These are phyloP conservation scores for Lepidium campestre DNA, from an alignment of 441 rosid genomes.

Conservation along the genomic window DNA sequence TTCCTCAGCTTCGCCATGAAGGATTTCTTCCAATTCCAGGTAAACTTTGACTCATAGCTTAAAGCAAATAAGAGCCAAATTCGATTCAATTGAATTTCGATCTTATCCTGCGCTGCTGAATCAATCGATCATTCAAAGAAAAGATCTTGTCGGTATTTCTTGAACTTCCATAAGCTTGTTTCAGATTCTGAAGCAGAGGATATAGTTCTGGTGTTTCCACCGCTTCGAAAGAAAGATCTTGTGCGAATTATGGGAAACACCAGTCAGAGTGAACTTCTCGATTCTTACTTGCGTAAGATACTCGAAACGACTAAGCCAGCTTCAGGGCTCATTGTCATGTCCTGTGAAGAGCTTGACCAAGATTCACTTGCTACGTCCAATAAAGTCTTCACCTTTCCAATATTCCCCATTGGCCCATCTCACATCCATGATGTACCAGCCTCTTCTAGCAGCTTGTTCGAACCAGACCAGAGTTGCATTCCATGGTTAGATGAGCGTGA, in stretches of 20 bases:
- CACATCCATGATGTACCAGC: slow-evolving; percentile 20
- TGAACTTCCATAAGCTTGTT: not conserved
- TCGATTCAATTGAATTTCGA: not conserved
- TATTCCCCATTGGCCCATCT: slow-evolving; percentile 22
- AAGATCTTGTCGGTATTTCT: not conserved
- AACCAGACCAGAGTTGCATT: slow-evolving; percentile 31
- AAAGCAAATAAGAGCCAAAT: too few relatives aligned
- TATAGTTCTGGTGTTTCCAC: slow-evolving; percentile 16
- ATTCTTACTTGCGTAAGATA: slow-evolving; percentile 14
- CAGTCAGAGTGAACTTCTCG: not conserved
- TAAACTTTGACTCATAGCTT: not conserved
- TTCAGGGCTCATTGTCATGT: slow-evolving; percentile 31
- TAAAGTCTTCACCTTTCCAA: slow-evolving; percentile 18
- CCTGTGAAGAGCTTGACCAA: slow-evolving; percentile 35
- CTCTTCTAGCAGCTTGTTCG: slow-evolving; percentile 23
- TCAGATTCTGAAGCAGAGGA: slow-evolving; percentile 28
- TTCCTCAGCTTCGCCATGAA: slow-evolving; percentile 23
- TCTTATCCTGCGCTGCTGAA: too few relatives aligned
- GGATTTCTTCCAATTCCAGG: slow-evolving; percentile 35
- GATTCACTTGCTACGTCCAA: slow-evolving; percentile 13
- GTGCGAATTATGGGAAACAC: slow-evolving; percentile 2
- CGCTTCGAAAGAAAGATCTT: slow-evolving; percentile 35
- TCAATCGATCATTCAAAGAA: too few relatives aligned
- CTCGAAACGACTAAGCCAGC: slow-evolving; percentile 19
- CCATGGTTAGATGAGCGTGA: slow-evolving; percentile 30